phyloP scores from a whole-genome alignment of 768 basidiomycete species.

The Kwoniella shandongensis region DNA sequence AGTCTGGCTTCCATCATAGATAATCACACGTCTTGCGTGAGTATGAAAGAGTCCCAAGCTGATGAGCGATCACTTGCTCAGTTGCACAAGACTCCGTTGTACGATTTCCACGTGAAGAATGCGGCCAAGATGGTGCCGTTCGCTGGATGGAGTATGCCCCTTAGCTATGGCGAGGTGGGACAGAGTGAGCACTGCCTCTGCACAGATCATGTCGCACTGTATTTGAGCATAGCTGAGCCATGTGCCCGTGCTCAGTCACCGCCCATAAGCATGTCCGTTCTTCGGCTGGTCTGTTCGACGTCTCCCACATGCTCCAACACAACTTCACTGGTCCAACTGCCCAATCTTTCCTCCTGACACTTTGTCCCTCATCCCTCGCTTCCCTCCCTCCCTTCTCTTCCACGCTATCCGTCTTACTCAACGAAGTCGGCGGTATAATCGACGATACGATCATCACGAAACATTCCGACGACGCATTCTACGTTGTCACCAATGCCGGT shows the following conservation, averaged over 20 bases:
- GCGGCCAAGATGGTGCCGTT: constrained; percentile 95
- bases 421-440: constrained; percentile 87
- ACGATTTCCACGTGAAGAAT: constrained; percentile 76
- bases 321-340: constrained; percentile 80
- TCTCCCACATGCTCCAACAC: constrained; percentile 93
- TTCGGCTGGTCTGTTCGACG: constrained; percentile 86
- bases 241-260: constrained; percentile 71
- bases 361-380: constrained; percentile 79
- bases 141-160: constrained; percentile 92
- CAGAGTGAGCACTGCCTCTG: constrained; percentile 60
- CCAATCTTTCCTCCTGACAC: constrained; percentile 78
- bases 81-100: constrained; percentile 70
- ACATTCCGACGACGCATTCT: constrained; percentile 72
- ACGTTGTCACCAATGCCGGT: constrained; percentile 95
- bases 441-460: constrained; percentile 82
- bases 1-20: not conserved
- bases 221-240: no score
- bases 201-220: no score
- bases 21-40: no score
- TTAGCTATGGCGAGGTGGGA: constrained; percentile 76
- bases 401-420: constrained; percentile 84
- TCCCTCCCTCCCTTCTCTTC: constrained; percentile 71
- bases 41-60: not conserved
- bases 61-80: constrained; percentile 28
- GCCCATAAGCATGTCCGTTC: constrained; percentile 86